A percentile compares a stretch with the other conserved stretches of the same genome.
Conservation (phyloP, 208 protist genomes). For the Vickermania spadyakhi region DNA sequence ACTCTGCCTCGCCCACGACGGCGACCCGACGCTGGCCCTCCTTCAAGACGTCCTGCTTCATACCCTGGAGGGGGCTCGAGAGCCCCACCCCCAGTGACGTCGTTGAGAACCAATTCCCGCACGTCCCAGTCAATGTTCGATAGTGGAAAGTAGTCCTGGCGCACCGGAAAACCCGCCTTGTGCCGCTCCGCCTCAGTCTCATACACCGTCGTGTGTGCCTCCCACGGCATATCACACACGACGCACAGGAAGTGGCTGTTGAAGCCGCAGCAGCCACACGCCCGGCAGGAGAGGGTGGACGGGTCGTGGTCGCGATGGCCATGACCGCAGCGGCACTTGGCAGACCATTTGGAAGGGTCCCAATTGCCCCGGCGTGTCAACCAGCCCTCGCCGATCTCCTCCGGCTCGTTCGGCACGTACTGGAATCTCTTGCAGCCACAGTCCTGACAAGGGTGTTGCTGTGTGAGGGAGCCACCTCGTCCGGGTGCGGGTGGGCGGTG, state of each 20-base stretch:
- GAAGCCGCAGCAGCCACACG: conserved; percentile 45
- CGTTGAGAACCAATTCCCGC: conserved; percentile 44
- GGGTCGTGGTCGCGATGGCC: conserved; percentile 43
- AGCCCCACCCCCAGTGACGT: conserved; percentile 40
- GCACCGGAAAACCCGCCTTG: conserved; percentile 30
- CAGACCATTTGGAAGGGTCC: conserved; percentile 43
- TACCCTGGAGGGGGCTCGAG: conserved; percentile 15
- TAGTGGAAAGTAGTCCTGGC: conserved; percentile 63
- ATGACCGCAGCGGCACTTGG: conserved; percentile 82
- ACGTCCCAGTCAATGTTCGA: conserved; percentile 48
- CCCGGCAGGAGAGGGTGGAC: conserved; percentile 12
- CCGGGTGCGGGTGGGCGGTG: conserved; percentile 10
- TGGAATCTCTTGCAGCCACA: conserved; percentile 40
- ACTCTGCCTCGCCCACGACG: neutral
- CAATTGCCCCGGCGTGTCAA: conserved; percentile 57
- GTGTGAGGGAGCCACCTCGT: neutral
- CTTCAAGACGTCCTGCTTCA: neutral
- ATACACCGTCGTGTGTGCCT: conserved; percentile 76
- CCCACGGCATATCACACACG: conserved; percentile 69
- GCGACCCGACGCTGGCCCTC: neutral
- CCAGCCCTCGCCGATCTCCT: conserved; percentile 83
- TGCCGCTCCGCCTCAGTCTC: conserved; percentile 56
- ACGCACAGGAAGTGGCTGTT: conserved; percentile 67
- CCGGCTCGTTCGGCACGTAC: conserved; percentile 78
- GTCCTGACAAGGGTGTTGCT: conserved; percentile 22